Base-by-base conservation (phyloP, 2,329 filamentous ascomycete species). In the Fusarium sambucinum region DNA sequence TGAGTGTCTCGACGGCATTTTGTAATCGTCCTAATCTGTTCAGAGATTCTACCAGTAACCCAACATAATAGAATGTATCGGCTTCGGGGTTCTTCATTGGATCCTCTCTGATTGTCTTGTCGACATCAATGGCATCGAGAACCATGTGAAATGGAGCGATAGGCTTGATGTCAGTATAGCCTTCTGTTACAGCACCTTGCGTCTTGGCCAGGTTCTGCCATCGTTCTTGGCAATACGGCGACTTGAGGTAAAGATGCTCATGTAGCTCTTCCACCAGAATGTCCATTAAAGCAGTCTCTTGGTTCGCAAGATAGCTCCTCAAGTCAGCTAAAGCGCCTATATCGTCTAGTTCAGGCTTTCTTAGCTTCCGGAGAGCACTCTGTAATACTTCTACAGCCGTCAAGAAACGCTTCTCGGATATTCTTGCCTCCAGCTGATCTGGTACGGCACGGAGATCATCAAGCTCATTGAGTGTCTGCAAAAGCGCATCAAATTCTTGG, bases 241-340 rank as follows among this genome's bases (percentile, higher is more conserved):
- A 98, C 77, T 98, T 98, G 38, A 99, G 88, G 76, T 99, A 99
- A 6, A 99, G 85, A 80, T 99, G 96, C 77, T 97, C 96, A 77
- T 99, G 96, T 33, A 99, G 84, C 79, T 99, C 96, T 77, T 99
- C 96, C n/a, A 98, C 90, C 57, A 99, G 79, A 54, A 98, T 98
- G 75, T 99, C 96, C 75, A 95, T 95, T 67, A 99, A 82, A 0
- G 93, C 88, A 29, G 91, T 92, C 80, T 99, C 96, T 77, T 99
- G 96, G 75, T 97, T 98, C 61, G 90, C 90, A 59, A 99, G 88
- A 75, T 98, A 98, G 73, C 89, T 89, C 58, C 93, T 88, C 69
- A 99, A 81, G 72, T 99, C 96, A 59, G 88, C 90, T 73, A 99
- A 82, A 10, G 94, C 95, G 2, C 94, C 94, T 69, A 99, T 97